Base-by-base conservation (phyloP, 805 yeast species). In the Candida ipomoeae region DNA sequence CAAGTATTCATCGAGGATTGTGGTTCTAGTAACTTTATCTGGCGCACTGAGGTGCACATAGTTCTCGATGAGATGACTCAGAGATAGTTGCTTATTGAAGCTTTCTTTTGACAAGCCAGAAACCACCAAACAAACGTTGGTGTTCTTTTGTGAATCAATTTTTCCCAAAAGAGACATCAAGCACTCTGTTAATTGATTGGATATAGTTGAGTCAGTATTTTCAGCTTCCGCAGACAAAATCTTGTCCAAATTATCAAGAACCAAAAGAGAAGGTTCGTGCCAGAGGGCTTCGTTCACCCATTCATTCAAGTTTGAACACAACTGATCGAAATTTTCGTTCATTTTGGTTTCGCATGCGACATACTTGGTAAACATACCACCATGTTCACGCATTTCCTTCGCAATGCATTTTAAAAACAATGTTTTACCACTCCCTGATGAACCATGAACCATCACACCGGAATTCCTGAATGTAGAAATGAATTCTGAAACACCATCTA, bases 351-450 rank as follows among this genome's bases (percentile, higher is more conserved):
- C 81, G 66, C 94, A 81, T 10, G 73, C 62, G 55, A 87, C 65
- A 52, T 74, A 59, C 56, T 77, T 74, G 31, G 83, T 63, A 46
- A 63, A 66, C 59, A 75, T 77, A 11, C 84, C 79, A 35, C 73
- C 64, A 2, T 68, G 62, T 1, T 63, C 46, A 7, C 61, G 52
- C 6, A 87, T 60, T 8, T 59, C 57, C 1, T 67, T 51, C 0
- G 74, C 58, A 0, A 86, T 62, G 23, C 75, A 69, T 3, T 73
- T 65, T 14, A 83, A 60, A 2, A 85, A 53, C 1, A 81, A 66
- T 0, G 94, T 71, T 63, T 92, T 92, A 0, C 98, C 98, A 53
- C 89, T 79, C 0, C 97, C 97, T 1, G 87, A 71, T 20, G 83
- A 68, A 0, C 97, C 98, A 56, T 82, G 77, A 0, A 91, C 60